Evolutionary conservation across 805 yeast species (phyloP), one percentile per base, ranked within the genome.

Genomic region (Tetrapisispora fleetii): DNA sequence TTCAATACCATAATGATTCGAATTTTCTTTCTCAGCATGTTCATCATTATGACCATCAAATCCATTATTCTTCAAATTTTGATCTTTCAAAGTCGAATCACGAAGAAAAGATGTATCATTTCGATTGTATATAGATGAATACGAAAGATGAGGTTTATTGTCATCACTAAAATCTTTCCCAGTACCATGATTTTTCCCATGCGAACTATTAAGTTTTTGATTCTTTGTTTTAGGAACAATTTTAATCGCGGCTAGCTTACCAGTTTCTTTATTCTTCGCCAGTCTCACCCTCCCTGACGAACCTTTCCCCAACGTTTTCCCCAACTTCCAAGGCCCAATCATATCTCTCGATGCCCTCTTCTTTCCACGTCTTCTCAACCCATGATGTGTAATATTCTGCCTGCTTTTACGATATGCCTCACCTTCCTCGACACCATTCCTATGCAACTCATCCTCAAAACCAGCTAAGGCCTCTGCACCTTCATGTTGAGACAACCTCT

Each of bases 1-100:
- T 68, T 93, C 99, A 41, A 93, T 91, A 37, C 99, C 99, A 64
- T 91, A 89, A 2, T 96, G 95, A 45, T 59, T 61, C 2, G 53
- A 40, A 37, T 52, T 52, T 33, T 40, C 42, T 37, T 51, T 52
- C 32, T 48, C 50, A 42, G 47, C 46, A 39, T 52, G 47, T 43
- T 52, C 50, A 45, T 39, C 52, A 30, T 49, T 28, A n/a, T 18
- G 4, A 32, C 35, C n/a, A 14, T 14, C 35, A 11, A 32, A 32
- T 11, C n/a, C 35, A 32, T 32, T 32, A 3, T 32, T 36, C 10
- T 5, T 27, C 9, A 27, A 17, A 40, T 28, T 40, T 3, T 27
- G 17, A 17, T 27, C 35, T 9, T 10, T 27, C 32, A 28, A 17
- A n/a, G 11, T 7, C n/a, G 35, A 9, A 36, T 49, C 45, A 37